Base-by-base conservation (phyloP, 352 stramenopile genomes). In the Plasmopara halstedii region DNA sequence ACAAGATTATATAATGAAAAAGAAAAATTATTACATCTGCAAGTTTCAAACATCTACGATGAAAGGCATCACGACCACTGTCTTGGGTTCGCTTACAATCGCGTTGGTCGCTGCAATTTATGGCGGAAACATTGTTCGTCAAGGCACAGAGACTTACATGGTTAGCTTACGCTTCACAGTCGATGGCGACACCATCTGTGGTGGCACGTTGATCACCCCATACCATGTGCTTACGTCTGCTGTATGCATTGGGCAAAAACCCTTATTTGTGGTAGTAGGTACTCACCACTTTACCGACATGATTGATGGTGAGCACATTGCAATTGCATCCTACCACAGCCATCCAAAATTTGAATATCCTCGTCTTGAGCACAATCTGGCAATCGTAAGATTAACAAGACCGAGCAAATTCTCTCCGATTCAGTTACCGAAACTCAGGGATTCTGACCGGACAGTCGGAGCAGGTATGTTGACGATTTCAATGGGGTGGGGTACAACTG, bases 301-400 rank as follows among this genome's bases (percentile, higher is more conserved):
- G 37, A 18, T 20, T 11, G 37, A 43, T 43, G 49, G 49, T 10
- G 41, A 56, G 18, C 39, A 39, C 22, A 45, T 50, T 13, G 46
- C 41, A 29, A 42, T 45, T 29, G 40, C n/a, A 2, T 35, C 17
- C 10, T 22, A 15, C 2, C 18, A 31, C 23, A 25, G 20, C 8
- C 39, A 49, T 31, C 26, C 39, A 0, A 42, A 44, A 6, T 56
- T 45, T 19, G 18, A 56, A 13, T 11, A 25, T 13, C 17, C 23
- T 4, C 35, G 20, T 22, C n/a, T 31, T 8, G 32, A 26, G 15
- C 42, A 64, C 20, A 29, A 54, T 52, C 72, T 70, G 41, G 35
- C 62, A 11, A 34, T 88, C 11, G 40, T 85, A 13, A 62, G 54
- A 45, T 62, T 71, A 32, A 48, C 53, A 39, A 54, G 33, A 29